A percentile compares a stretch with the other conserved stretches of the same genome.
phyloP scores from a whole-genome alignment of 192 early-diverging fungal genomes.

The Backusella mclennaniae region DNA sequence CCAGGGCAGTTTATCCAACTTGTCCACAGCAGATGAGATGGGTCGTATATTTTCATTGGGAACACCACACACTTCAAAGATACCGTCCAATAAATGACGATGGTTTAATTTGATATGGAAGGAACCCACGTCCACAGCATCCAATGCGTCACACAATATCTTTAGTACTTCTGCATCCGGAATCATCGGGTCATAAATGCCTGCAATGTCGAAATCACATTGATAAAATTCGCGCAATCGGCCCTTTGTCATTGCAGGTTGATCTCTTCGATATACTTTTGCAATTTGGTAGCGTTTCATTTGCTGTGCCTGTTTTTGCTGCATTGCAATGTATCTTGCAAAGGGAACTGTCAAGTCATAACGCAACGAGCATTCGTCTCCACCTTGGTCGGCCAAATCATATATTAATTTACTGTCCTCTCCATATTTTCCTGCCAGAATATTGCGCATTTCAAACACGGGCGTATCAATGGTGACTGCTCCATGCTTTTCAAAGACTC shows the following conservation, averaged over 20 bases:
- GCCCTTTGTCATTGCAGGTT: conserved; percentile 96
- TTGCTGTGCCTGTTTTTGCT: conserved; percentile 68
- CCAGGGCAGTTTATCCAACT: conserved; percentile 97
- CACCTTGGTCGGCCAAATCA: conserved; percentile 95
- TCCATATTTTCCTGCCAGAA: conserved; percentile 94
- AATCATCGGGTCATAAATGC: conserved; percentile 90
- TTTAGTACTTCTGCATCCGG: conserved; percentile 89
- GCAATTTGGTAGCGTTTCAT: conserved; percentile 98
- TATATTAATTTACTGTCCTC: conserved; percentile 99
- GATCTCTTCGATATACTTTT: conserved; percentile 96
- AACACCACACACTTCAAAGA: conserved; percentile 95
- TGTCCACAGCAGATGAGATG: conserved; percentile 97
- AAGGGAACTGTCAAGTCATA: conserved; percentile 99
- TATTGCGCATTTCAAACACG: conserved; percentile 88
- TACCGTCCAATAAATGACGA: conserved; percentile 94
- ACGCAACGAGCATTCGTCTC: conserved; percentile 90
- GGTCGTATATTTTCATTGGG: conserved; percentile 81
- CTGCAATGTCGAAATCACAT: conserved; percentile 98
- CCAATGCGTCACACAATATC: conserved; percentile 80
- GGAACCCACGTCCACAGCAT: conserved; percentile 73
- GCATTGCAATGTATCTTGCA: conserved; percentile 92
- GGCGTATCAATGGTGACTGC: conserved; percentile 98
- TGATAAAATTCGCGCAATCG: conserved; percentile 98
- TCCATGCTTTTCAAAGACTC: conserved; percentile 91
- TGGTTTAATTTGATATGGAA: conserved; percentile 96